Conservation (phyloP, 2,329 filamentous ascomycete species). For the Ciborinia camelliae region DNA sequence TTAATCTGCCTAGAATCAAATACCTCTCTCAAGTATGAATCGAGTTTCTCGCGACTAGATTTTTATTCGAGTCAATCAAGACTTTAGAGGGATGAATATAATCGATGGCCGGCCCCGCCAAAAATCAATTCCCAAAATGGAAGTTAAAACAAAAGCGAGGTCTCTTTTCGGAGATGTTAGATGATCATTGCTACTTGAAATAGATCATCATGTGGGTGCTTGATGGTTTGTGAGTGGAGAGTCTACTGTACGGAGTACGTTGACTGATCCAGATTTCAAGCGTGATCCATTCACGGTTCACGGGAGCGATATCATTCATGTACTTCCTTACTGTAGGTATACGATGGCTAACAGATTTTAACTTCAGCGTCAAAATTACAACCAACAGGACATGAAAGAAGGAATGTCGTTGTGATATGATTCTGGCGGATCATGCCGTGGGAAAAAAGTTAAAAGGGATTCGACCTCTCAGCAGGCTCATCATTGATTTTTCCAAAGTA, state of each 20-base stretch:
- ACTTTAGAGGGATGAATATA: neutral
- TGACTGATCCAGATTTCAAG: neutral
- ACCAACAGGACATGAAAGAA: neutral
- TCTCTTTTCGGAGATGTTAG: neutral
- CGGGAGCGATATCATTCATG: conserved; percentile 5
- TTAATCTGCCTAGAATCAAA: neutral
- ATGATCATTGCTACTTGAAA: neutral
- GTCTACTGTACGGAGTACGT: too few relatives aligned
- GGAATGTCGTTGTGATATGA: conserved; percentile 1
- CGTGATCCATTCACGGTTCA: neutral
- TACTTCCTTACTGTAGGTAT: neutral
- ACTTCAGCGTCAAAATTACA: neutral
- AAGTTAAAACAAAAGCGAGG: neutral
- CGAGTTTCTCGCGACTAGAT: neutral
- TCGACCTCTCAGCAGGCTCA: conserved; percentile 1
- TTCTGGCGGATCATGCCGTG: neutral
- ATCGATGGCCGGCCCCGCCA: neutral
- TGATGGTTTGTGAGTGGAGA: neutral
- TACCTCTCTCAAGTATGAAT: neutral
- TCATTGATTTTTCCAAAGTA: neutral
- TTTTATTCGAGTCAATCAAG: neutral
- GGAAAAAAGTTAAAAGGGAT: neutral
- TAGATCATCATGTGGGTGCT: neutral
- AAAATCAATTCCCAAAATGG: neutral
- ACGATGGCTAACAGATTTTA: neutral